phyloP scores from a whole-genome alignment of 495 filamentous ascomycete genomes.

The Aspergillus baeticus region DNA sequence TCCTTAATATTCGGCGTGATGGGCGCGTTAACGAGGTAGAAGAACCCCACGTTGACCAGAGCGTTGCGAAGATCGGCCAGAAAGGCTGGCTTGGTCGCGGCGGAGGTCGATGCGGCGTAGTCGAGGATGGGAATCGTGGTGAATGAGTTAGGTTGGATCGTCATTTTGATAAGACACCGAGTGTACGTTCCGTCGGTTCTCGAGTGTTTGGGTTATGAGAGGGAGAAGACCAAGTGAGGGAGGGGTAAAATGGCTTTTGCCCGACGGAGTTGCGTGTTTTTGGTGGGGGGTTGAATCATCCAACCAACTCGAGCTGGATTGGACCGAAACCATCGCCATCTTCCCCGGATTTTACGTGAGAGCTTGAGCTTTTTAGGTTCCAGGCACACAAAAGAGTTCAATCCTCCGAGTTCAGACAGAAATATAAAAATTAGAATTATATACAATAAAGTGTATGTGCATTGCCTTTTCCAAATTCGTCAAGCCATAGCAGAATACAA shows the following conservation, averaged over 20 bases:
- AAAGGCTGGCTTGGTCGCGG: conserved; percentile 73
- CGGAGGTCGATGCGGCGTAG: conserved; percentile 60
- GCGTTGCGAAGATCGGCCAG: conserved; percentile 71
- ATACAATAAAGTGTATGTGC: background rate
- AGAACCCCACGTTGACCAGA: conserved; percentile 86
- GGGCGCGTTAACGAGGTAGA: conserved; percentile 86
- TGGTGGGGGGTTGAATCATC: conserved; percentile 4
- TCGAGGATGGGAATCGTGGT: conserved; percentile 79
- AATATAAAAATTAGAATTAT: background rate
- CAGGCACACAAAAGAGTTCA: too few relatives aligned
- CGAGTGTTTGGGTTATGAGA: background rate
- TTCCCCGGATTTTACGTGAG: background rate
- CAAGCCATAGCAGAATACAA: background rate
- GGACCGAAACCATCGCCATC: too few relatives aligned
- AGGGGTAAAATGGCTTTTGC: background rate
- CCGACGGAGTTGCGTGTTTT: background rate
- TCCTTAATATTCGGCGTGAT: conserved; percentile 65
- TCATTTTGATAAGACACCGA: too few relatives aligned
- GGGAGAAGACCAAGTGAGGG: too few relatives aligned
- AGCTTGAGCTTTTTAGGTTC: too few relatives aligned
- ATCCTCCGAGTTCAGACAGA: too few relatives aligned
- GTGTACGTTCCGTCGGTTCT: background rate
- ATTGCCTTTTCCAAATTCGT: background rate
- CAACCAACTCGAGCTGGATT: background rate
- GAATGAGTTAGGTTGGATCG: conserved; percentile 44